Evolutionary conservation across 2,329 filamentous ascomycete species (phyloP).

Genomic region (Pestalotiopsis sp.): DNA sequence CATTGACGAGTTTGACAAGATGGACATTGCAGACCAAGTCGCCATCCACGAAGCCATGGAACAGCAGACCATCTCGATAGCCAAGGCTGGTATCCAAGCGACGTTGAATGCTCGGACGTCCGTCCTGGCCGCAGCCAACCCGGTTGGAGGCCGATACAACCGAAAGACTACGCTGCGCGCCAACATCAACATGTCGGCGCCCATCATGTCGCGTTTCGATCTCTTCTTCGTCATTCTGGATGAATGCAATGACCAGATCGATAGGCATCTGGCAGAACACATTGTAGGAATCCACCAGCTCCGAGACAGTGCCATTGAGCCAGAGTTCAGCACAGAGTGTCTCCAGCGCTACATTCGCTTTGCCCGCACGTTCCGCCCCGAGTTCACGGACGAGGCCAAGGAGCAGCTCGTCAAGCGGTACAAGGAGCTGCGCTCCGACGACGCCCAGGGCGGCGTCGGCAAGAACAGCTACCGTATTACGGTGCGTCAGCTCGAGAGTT

Average conservation of each 20-base stretch:
- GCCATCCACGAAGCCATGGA: conserved; percentile 99
- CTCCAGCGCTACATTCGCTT: conserved; percentile 97
- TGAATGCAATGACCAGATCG: conserved; percentile 90
- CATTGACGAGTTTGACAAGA: conserved; percentile 99
- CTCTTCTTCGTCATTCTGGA: conserved; percentile 97
- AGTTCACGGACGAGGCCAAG: conserved; percentile 88
- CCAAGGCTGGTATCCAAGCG: conserved; percentile 97
- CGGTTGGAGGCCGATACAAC: conserved; percentile 95
- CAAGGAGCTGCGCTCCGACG: conserved; percentile 91
- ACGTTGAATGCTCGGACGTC: conserved; percentile 94
- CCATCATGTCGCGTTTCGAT: conserved; percentile 99
- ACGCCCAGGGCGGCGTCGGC: conserved; percentile 90
- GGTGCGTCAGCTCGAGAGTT: conserved; percentile 90
- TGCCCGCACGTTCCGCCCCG: conserved; percentile 89
- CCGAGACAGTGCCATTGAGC: conserved; percentile 86
- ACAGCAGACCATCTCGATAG: conserved; percentile 98
- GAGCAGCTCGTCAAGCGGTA: conserved; percentile 86
- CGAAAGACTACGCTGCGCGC: conserved; percentile 89
- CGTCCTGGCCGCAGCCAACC: conserved; percentile 95
- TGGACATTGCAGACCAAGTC: conserved; percentile 96
- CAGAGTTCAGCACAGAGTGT: conserved; percentile 95
- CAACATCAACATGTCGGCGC: conserved; percentile 98
- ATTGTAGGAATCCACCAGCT: conserved; percentile 94
- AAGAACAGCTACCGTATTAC: conserved; percentile 97
- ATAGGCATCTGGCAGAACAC: conserved; percentile 89